Evolutionary conservation across 169 alveolate genomes (phyloP), one percentile per base, ranked within the genome.

Genomic region (Eimeria maxima): DNA sequence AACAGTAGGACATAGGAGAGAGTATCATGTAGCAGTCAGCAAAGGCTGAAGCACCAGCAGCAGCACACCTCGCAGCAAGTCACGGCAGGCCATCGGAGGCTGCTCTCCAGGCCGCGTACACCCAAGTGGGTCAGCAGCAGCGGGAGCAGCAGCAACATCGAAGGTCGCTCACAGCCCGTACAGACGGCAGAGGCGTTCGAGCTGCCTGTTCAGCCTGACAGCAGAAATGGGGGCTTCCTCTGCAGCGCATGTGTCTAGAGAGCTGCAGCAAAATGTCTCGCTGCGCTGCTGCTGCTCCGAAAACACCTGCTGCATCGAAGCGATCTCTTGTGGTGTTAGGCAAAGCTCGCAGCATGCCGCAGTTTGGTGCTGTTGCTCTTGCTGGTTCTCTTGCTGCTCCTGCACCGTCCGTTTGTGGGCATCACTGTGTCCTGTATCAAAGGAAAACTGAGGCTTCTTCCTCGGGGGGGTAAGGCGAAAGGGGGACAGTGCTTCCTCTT

Each of bases 371-470:
- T n/a, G 74, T 13, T 83, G 91, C 91, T 29, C 42, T 1, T 44
- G 74, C 69, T 50, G 65, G 24, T 53, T 53, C 16, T 44, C 29
- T 24, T 83, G 91, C 74, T 50, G 42, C 38, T 50, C 76, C 45
- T 83, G 91, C 74, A 8, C 24, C 53, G 22, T 14, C 73, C 57
- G 91, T 16, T 27, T 29, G 33, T 7, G 73, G 29, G 42, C 38
- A n/a, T 53, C 55, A 22, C 91, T 67, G 42, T 33, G 74, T 10
- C 6, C 55, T 14, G 71, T 29, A 42, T 87, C 93, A 63, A 87
- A 87, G 65, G 93, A 87, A 47, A 87, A 63, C n/a, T 60, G 81
- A 44, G 93, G 93, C 65, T 87, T 87, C 93, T 87, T 87, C 18
- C 93, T 29, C 22, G 93, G 93, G 20, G 93, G 93, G 38, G 93